Conservation (phyloP, 805 yeast genomes). For the Candida glaebosa region DNA sequence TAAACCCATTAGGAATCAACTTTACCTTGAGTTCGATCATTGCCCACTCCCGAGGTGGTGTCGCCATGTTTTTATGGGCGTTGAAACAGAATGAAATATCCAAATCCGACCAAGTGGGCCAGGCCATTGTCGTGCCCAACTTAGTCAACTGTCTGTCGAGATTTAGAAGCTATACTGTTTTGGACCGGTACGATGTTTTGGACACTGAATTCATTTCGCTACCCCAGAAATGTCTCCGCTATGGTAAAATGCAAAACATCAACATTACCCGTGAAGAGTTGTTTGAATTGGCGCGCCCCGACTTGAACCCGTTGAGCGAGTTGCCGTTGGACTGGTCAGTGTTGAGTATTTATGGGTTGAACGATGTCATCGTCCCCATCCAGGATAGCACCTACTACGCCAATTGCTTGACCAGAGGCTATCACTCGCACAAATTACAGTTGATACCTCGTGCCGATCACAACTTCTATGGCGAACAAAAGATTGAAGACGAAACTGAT, state of each 20-base stretch:
- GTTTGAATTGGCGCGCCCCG: conserved; percentile 45
- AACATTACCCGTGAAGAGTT: conserved; percentile 52
- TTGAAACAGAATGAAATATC: conserved; percentile 37
- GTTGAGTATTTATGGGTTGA: conserved; percentile 66
- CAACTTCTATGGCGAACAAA: conserved; percentile 59
- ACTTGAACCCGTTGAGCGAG: conserved; percentile 37
- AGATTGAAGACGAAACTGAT: conserved; percentile 31
- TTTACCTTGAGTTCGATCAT: conserved; percentile 56
- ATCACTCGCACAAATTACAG: conserved; percentile 43
- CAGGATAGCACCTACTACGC: conserved; percentile 60
- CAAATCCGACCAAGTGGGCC: conserved; percentile 21
- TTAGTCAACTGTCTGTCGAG: conserved; percentile 75
- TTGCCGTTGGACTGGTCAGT: conserved; percentile 50
- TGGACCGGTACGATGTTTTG: conserved; percentile 31
- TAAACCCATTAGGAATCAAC: conserved; percentile 36
- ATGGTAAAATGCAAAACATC: conserved; percentile 44
- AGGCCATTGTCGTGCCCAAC: conserved; percentile 52
- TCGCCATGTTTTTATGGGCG: conserved; percentile 75
- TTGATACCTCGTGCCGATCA: conserved; percentile 75
- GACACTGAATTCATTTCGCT: conserved; percentile 17
- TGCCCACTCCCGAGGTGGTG: conserved; percentile 78
- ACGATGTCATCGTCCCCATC: conserved; percentile 64
- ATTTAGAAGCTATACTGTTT: conserved; percentile 48
- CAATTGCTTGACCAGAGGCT: conserved; percentile 54
- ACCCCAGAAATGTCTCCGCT: conserved; percentile 32